Evolutionary conservation across 805 yeast species (phyloP).

Genomic region (Pichia sporocuriosa): DNA sequence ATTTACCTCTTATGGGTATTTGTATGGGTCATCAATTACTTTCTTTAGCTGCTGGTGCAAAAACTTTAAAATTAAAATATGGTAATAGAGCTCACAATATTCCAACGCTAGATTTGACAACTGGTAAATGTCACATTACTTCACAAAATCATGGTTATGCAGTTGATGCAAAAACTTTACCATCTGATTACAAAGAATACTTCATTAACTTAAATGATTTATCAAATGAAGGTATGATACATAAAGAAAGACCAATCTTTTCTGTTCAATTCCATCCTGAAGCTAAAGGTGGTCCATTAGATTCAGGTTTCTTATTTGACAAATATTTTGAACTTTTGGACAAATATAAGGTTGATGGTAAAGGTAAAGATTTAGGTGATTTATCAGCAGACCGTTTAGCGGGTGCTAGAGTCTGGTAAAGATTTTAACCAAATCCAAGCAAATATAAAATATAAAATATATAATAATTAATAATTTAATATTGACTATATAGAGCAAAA

Average conservation of each 20-base stretch:
- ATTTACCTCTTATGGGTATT: slow-evolving; percentile 92
- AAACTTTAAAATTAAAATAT: slow-evolving; percentile 85
- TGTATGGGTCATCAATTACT: slow-evolving; percentile 96
- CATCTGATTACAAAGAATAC: slow-evolving; percentile 73
- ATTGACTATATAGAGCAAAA: too few species aligned
- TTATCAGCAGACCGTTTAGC: slow-evolving; percentile 12
- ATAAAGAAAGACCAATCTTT: slow-evolving; percentile 78
- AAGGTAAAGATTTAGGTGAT: slow-evolving; percentile 12
- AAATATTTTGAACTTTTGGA: slow-evolving; percentile 71
- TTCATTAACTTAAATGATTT: slow-evolving; percentile 92
- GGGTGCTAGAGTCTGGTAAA: slow-evolving; percentile 14
- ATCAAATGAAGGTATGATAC: slow-evolving; percentile 97
- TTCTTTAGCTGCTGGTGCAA: slow-evolving; percentile 92
- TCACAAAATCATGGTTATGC: slow-evolving; percentile 99
- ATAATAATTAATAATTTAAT: too few species aligned
- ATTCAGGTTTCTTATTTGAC: slow-evolving; percentile 86
- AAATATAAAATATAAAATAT: background rate
- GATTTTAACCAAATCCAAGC: slow-evolving; percentile 8
- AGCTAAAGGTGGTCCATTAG: slow-evolving; percentile 98
- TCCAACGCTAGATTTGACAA: slow-evolving; percentile 83
- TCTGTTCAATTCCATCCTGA: slow-evolving; percentile 99
- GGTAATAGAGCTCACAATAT: slow-evolving; percentile 99
- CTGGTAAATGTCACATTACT: slow-evolving; percentile 95
- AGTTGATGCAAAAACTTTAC: slow-evolving; percentile 75
- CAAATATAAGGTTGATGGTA: slow-evolving; percentile 40